phyloP scores from a whole-genome alignment of 805 yeast species.

The Cyberlindnera amylophila region DNA sequence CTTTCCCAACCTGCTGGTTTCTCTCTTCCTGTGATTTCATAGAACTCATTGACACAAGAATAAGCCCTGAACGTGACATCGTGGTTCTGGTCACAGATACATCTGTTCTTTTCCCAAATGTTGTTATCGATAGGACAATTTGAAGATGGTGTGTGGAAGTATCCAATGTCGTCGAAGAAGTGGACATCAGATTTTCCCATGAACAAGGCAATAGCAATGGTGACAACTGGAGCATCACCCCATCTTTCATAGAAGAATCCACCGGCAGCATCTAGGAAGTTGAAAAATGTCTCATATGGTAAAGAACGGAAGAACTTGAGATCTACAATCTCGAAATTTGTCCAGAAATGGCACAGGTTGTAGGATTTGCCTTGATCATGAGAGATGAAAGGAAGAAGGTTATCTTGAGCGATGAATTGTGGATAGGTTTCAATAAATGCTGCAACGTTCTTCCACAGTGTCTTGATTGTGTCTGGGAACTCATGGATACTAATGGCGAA shows the following conservation, averaged over 20 bases:
- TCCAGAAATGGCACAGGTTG: conserved; percentile 63
- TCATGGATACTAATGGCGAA: conserved; percentile 76
- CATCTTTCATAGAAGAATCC: conserved; percentile 66
- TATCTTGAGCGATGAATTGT: conserved; percentile 45
- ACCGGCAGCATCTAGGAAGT: conserved; percentile 42
- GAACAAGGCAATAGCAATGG: conserved; percentile 78
- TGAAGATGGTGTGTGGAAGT: conserved; percentile 61
- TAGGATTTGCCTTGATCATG: conserved; percentile 40
- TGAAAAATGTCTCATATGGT: conserved; percentile 43
- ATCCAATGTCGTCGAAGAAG: conserved; percentile 80
- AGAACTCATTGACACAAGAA: conserved; percentile 64
- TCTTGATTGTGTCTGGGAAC: conserved; percentile 51
- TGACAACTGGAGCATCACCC: conserved; percentile 94
- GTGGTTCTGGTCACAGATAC: conserved; percentile 53
- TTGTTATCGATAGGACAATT: conserved; percentile 56
- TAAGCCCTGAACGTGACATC: conserved; percentile 75
- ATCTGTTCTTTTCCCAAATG: conserved; percentile 41
- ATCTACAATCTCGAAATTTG: conserved; percentile 57
- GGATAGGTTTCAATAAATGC: conserved; percentile 43
- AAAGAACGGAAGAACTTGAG: conserved; percentile 46
- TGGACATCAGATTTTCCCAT: conserved; percentile 65
- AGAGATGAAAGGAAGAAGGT: conserved; percentile 50
- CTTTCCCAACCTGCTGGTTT: conserved; percentile 70
- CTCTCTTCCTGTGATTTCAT: conserved; percentile 45
- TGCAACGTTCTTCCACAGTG: conserved; percentile 47